These are phyloP conservation scores for Lobulomyces angularis DNA, from an alignment of 192 early-diverging fungal genomes.

Conservation along the genomic window DNA sequence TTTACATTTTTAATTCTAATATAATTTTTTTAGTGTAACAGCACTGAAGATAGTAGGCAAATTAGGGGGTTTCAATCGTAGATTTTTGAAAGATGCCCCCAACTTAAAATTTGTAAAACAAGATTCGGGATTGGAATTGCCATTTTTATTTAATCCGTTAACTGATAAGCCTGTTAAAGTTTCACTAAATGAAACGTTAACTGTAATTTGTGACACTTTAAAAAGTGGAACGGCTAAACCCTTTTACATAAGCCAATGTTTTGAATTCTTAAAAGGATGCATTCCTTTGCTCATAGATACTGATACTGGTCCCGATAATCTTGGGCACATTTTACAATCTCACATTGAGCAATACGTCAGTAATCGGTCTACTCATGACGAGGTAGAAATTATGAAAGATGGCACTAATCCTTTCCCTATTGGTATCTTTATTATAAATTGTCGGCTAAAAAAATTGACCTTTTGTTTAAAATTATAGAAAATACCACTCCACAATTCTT, in stretches of 20 bases:
- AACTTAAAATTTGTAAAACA: slow-evolving; percentile 5
- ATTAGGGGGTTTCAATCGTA: slow-evolving; percentile 91
- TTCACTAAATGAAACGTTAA: slow-evolving; percentile 44
- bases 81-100: slow-evolving; percentile 64
- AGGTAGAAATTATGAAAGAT: slow-evolving; percentile 18
- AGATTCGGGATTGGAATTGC: neutral
- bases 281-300: slow-evolving; percentile 55
- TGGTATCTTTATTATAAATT: neutral
- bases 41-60: slow-evolving; percentile 92
- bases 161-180: too few relatives aligned
- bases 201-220: slow-evolving; percentile 42
- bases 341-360: slow-evolving; percentile 21
- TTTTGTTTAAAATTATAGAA: slow-evolving; percentile 29
- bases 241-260: slow-evolving; percentile 46
- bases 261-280: slow-evolving; percentile 54
- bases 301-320: slow-evolving; percentile 32
- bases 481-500: slow-evolving; percentile 29
- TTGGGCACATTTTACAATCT: slow-evolving; percentile 26
- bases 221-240: slow-evolving; percentile 16
- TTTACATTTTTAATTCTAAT: too few relatives aligned
- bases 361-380: slow-evolving; percentile 7
- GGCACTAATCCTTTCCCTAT: slow-evolving; percentile 1
- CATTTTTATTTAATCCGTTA: neutral
- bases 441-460: slow-evolving; percentile 1
- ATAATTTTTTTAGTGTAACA: too few relatives aligned